phyloP scores from a whole-genome alignment of 805 yeast species.

The Candida namnaoensis region DNA sequence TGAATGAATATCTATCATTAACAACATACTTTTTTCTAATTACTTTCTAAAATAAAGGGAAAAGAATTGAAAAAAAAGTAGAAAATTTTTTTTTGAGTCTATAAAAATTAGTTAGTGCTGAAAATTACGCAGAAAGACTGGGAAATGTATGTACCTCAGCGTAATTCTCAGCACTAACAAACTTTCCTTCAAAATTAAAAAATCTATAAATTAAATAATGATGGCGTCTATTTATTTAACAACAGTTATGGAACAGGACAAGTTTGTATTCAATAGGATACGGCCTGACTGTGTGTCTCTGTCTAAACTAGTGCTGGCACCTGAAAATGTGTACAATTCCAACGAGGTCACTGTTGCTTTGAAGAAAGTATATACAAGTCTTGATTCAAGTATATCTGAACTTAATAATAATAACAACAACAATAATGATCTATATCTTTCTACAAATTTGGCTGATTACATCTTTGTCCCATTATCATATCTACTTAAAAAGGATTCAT shows the following conservation, averaged over 20 bases:
- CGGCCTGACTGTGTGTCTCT: constrained; percentile 34
- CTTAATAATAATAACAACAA: constrained; percentile 3
- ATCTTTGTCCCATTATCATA: constrained; percentile 53
- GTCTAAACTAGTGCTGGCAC: constrained; percentile 34
- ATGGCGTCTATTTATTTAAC: no score
- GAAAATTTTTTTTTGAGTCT: no score
- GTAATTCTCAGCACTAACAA: no score
- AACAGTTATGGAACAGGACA: constrained; percentile 1
- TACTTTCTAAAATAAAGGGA: no score
- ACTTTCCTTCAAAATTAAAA: no score
- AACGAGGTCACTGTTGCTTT: constrained; percentile 22
- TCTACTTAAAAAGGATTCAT: constrained; percentile 36
- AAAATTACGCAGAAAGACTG: no score
- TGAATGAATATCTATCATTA: no score
- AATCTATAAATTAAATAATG: no score
- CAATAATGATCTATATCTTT: constrained; percentile 11
- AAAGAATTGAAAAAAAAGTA: no score
- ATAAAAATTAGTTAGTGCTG: no score
- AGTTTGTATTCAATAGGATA: constrained; percentile 12
- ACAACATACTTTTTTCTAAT: no score
- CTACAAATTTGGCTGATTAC: constrained; percentile 46
- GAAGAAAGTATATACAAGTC: constrained; percentile 19
- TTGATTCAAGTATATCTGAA: constrained; percentile 2
- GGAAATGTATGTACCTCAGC: no score
- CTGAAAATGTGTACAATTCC: constrained; percentile 24